Percentiles rank a stretch among this genome's conserved stretches.
Evolutionary conservation across 805 yeast species (phyloP).

Genomic region (Wickerhamiella dianesei): DNA sequence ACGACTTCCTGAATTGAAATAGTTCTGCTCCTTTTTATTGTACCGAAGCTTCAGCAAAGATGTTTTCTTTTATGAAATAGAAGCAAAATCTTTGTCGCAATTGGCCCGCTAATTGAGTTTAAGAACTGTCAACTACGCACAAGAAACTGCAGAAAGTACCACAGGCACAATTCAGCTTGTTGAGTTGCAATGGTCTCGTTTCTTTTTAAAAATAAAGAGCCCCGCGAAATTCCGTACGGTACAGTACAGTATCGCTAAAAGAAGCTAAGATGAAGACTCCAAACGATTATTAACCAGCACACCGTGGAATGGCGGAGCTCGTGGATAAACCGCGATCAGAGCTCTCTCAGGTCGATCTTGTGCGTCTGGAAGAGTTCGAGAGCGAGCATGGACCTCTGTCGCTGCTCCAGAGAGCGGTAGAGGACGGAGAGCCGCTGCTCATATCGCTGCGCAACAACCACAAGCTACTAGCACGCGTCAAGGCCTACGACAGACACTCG

Average conservation of each 20-base stretch:
- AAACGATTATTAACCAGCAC: background rate
- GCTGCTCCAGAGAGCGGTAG: constrained; percentile 69
- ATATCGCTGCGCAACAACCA: constrained; percentile 89
- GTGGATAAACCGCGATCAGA: constrained; percentile 66
- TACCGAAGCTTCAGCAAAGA: too few relatives aligned
- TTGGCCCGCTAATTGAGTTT: too few relatives aligned
- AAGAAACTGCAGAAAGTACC: too few relatives aligned
- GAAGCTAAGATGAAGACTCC: too few relatives aligned
- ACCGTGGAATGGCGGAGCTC: constrained; percentile 32
- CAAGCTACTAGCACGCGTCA: constrained; percentile 76
- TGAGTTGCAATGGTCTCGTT: background rate
- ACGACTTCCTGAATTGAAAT: background rate
- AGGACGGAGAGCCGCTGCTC: constrained; percentile 60
- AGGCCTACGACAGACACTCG: constrained; percentile 92
- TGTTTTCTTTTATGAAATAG: too few relatives aligned
- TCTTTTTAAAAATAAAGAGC: too few relatives aligned
- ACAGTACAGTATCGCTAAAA: too few relatives aligned
- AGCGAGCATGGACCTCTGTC: constrained; percentile 84
- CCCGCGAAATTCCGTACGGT: too few relatives aligned
- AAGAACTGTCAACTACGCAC: too few relatives aligned
- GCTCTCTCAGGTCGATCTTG: constrained; percentile 64
- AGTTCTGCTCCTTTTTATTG: too few relatives aligned
- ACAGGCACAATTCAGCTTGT: too few relatives aligned
- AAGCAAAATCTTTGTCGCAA: too few relatives aligned
- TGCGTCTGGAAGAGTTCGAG: constrained; percentile 77